phyloP scores from a whole-genome alignment of 1,284 basidiomycete species.

The Moesziomyces sp. region DNA sequence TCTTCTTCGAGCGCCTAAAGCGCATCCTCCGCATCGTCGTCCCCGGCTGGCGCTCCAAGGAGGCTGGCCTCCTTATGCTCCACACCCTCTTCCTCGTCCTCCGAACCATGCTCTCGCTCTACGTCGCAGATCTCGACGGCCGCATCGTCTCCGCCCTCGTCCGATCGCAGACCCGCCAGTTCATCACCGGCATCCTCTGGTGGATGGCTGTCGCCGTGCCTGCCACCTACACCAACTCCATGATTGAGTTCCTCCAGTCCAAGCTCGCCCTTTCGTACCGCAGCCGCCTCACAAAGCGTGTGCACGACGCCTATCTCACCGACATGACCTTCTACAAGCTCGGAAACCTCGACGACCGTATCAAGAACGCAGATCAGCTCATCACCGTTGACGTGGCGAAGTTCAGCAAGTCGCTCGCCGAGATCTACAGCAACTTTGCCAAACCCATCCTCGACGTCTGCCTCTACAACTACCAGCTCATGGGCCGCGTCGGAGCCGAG shows the following conservation, averaged over 20 bases:
- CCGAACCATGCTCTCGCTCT: slow-evolving; percentile 90
- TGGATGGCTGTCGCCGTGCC: slow-evolving; percentile 91
- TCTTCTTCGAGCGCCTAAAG: slow-evolving; percentile 85
- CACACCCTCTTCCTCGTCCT: slow-evolving; percentile 89
- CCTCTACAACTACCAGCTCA: slow-evolving; percentile 95
- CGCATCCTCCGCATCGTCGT: slow-evolving; percentile 87
- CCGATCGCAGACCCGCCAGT: slow-evolving; percentile 82
- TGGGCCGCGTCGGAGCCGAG: slow-evolving; percentile 92
- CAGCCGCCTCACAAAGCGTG: slow-evolving; percentile 83
- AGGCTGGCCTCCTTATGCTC: slow-evolving; percentile 84
- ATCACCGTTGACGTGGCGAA: slow-evolving; percentile 95
- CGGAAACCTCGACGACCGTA: slow-evolving; percentile 80
- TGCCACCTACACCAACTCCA: slow-evolving; percentile 91
- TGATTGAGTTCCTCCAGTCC: slow-evolving; percentile 88
- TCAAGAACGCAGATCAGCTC: slow-evolving; percentile 98
- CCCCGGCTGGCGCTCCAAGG: slow-evolving; percentile 83
- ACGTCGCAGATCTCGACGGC: slow-evolving; percentile 93
- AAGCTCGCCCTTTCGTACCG: slow-evolving; percentile 93
- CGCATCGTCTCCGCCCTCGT: slow-evolving; percentile 91
- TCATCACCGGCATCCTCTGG: slow-evolving; percentile 84
- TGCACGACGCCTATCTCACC: slow-evolving; percentile 86
- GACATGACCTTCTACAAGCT: slow-evolving; percentile 88
- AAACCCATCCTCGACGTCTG: slow-evolving; percentile 92
- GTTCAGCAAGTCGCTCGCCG: slow-evolving; percentile 89
- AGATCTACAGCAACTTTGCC: slow-evolving; percentile 76